A percentile compares a stretch with the other conserved stretches of the same genome.
These are phyloP conservation scores for Wallacemonas rigidus DNA, from an alignment of 208 protist species.

Conservation along the genomic window DNA sequence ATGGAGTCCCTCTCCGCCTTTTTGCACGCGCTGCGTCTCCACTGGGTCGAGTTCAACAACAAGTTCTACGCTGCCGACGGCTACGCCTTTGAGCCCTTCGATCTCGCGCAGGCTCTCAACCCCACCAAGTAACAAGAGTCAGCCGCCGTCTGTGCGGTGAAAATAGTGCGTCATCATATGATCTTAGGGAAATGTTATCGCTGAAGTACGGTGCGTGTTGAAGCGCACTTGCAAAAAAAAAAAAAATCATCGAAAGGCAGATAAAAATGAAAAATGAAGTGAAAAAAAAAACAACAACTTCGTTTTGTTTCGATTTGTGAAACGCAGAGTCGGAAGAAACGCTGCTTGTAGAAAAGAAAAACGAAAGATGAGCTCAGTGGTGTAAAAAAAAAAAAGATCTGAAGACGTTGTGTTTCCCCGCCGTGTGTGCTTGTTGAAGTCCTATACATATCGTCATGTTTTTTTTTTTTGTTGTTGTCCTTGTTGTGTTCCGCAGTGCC, in stretches of 20 bases:
- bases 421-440: neutral
- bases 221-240: conserved; percentile 24
- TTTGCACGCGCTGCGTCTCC: conserved; percentile 98
- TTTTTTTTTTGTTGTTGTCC: neutral
- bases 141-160: neutral
- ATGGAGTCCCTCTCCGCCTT: conserved; percentile 99
- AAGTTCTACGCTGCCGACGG: conserved; percentile 97
- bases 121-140: neutral
- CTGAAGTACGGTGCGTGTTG: too few relatives aligned
- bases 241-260: neutral
- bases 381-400: neutral
- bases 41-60: conserved; percentile 98
- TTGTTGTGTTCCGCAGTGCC: too few relatives aligned
- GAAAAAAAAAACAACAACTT: neutral
- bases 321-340: too few relatives aligned
- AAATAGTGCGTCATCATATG: too few relatives aligned
- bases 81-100: conserved; percentile 90
- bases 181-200: too few relatives aligned
- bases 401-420: neutral
- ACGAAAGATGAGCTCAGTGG: neutral
- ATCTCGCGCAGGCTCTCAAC: conserved; percentile 69
- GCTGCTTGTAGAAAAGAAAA: neutral
- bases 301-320: too few relatives aligned
- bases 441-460: neutral
- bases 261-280: neutral